Conservation (phyloP, 352 stramenopile species). For the Globisporangium iwayamae region DNA sequence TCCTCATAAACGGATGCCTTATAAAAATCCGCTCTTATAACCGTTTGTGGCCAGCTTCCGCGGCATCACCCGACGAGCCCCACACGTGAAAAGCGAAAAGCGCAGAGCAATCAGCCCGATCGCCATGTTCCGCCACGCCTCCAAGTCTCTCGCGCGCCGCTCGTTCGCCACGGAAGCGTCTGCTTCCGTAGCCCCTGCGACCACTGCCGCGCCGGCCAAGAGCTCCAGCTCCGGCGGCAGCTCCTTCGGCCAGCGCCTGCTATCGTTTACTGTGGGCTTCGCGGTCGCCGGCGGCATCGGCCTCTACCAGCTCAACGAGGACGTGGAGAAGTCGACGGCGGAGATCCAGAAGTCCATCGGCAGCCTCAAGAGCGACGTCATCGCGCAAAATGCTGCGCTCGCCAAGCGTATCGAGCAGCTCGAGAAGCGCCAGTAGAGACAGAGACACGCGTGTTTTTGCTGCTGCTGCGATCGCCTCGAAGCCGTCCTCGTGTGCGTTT, state of each 20-base stretch:
- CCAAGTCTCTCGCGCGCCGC: slow-evolving; percentile 23
- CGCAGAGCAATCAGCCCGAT: not conserved
- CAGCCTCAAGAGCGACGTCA: slow-evolving; percentile 62
- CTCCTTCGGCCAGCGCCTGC: slow-evolving; percentile 67
- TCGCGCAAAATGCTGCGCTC: slow-evolving; percentile 67
- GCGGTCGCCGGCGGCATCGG: slow-evolving; percentile 54
- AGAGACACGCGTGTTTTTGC: not conserved
- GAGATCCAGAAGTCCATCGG: slow-evolving; percentile 66
- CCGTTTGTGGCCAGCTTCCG: slow-evolving; percentile 1
- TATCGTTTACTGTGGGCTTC: slow-evolving; percentile 70
- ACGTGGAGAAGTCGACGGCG: slow-evolving; percentile 66
- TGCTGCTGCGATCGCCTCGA: not conserved
- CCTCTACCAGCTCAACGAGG: slow-evolving; percentile 68
- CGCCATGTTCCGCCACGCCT: slow-evolving; percentile 15
- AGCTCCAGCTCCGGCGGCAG: slow-evolving; percentile 35
- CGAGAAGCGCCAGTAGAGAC: slow-evolving; percentile 59
- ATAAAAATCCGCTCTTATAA: too few relatives aligned
- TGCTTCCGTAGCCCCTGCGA: not conserved
- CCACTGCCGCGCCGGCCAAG: slow-evolving; percentile 18
- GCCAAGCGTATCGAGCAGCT: slow-evolving; percentile 70
- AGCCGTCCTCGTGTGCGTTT: not conserved
- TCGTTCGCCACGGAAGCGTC: slow-evolving; percentile 52
- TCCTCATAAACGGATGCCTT: too few relatives aligned
- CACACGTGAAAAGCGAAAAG: slow-evolving; percentile 8
- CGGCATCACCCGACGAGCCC: slow-evolving; percentile 4